A percentile compares a stretch with the other conserved stretches of the same genome.
Evolutionary conservation across 2,329 filamentous ascomycete genomes (phyloP).

Genomic region (Curvularia hawaiiensis): DNA sequence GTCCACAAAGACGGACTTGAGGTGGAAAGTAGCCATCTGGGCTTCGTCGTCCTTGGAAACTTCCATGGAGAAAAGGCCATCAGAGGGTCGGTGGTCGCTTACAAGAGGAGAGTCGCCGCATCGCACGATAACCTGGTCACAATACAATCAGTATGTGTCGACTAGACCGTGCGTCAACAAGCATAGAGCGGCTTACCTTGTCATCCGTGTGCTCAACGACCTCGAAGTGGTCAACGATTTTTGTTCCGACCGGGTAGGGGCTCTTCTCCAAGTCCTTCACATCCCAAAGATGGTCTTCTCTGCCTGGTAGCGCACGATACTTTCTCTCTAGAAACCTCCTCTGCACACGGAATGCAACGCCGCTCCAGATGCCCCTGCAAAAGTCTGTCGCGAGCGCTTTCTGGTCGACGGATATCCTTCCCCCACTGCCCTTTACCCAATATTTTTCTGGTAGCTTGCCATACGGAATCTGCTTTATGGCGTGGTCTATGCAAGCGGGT

Average conservation of each 20-base stretch:
- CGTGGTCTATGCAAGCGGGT: conserved; percentile 46
- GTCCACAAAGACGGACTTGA: conserved; percentile 49
- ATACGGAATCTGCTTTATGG: conserved; percentile 44
- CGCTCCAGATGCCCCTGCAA: conserved; percentile 47
- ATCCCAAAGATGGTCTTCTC: conserved; percentile 44
- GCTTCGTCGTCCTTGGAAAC: conserved; percentile 45
- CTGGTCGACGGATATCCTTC: conserved; percentile 33
- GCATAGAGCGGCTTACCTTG: conserved; percentile 34
- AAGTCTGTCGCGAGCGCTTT: conserved; percentile 43
- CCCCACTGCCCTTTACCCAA: conserved; percentile 17
- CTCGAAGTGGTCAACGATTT: conserved; percentile 50
- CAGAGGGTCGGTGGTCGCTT: conserved; percentile 34
- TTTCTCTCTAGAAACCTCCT: conserved; percentile 44
- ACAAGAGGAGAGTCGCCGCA: conserved; percentile 47
- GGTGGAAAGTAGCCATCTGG: conserved; percentile 46
- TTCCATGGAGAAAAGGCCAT: conserved; percentile 48
- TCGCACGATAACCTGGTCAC: conserved; percentile 43
- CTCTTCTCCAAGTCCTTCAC: conserved; percentile 40
- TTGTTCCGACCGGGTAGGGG: conserved; percentile 44
- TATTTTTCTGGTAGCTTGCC: conserved; percentile 36
- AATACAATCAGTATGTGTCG: conserved; percentile 10
- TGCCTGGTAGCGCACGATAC: conserved; percentile 38
- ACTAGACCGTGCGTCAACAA: neutral
- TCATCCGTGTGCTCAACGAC: conserved; percentile 44
- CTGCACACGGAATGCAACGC: conserved; percentile 45